Conservation (phyloP, 2,329 filamentous ascomycete genomes). For the Phialocephala sp. region DNA sequence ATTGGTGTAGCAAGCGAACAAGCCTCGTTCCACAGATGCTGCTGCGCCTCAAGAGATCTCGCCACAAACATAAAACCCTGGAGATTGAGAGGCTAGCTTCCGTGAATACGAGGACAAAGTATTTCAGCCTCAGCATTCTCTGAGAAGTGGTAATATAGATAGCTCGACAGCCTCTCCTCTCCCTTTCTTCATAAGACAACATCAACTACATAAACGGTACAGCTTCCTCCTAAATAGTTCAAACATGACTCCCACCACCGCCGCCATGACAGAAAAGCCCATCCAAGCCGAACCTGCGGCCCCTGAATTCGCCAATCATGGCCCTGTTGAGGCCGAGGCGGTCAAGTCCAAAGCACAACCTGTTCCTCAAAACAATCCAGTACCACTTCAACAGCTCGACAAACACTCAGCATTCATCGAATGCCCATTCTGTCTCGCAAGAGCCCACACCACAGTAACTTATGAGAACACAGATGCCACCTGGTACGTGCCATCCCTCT, state of each 20-base stretch:
- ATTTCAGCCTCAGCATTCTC: not conserved
- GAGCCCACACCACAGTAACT: slow-evolving; percentile 4
- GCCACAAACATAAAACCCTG: slow-evolving; percentile 2
- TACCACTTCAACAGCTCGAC: not conserved
- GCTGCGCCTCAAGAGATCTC: not conserved
- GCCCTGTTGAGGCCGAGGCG: not conserved
- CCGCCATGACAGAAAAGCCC: not conserved
- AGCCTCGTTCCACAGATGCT: not conserved
- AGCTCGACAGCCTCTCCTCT: not conserved
- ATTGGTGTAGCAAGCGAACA: not conserved
- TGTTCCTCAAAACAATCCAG: slow-evolving; percentile 3
- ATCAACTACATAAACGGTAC: not conserved
- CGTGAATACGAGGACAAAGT: not conserved
- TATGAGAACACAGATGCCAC: slow-evolving; percentile 3
- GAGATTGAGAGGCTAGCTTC: not conserved
- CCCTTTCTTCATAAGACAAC: not conserved
- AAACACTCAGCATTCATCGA: not conserved
- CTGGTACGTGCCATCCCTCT: not conserved
- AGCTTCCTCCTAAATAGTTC: not conserved
- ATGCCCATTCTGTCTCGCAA: slow-evolving; percentile 4
- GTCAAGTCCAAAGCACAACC: not conserved
- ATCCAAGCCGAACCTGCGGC: not conserved
- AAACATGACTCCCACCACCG: not conserved
- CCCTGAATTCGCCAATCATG: not conserved
- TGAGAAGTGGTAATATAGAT: not conserved